Base-by-base conservation (phyloP, 2,329 filamentous ascomycete species). In the Penicillium sp. region DNA sequence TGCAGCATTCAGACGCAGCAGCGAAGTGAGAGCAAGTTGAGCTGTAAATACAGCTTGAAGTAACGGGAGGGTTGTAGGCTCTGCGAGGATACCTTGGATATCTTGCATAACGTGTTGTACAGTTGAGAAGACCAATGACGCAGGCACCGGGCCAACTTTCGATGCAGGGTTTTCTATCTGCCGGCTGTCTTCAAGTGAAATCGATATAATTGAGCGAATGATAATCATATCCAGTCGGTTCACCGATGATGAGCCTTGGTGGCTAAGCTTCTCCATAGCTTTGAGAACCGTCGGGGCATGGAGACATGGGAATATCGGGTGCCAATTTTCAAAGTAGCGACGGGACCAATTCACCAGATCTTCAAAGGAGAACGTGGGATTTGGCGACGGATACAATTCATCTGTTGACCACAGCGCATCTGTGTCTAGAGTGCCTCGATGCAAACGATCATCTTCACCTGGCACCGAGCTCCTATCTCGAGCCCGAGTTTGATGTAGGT, bases 291-390 rank as follows among this genome's bases (percentile, higher is more conserved):
- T 73, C 1, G 81, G 80, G 0, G 79, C 82, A 56, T 83, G 79
- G 4, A 84, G 68, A 47, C 82, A 84, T 0, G 82, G 82, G 34
- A 83, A 78, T 2, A 80, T 73, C 0, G 80, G 77, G 56, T 85
- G 82, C 82, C 82, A 85, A 13, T 78, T 75, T 20, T 82, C 75
- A 53, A 84, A 84, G 55, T 83, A 85, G 40, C 73, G 78, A 42
- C 71, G 72, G 5, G 78, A 80, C 76, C 79, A 82, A 3, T 69
- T 62, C 1, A 81, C 69, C 13, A 83, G 67, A 15, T 79, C 69
- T 7, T 81, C 78, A 52, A 83, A 83, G 0, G 63, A 60, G n/a
- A 72, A 51, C 1, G 58, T 26, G 4, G 33, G 12, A 52, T 6
- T 49, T 3, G 36, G 36, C 2, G 37, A 34, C 6, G 34, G 30